phyloP scores from a whole-genome alignment of 306 rosid species.

The Vigna reflexopilosa region DNA sequence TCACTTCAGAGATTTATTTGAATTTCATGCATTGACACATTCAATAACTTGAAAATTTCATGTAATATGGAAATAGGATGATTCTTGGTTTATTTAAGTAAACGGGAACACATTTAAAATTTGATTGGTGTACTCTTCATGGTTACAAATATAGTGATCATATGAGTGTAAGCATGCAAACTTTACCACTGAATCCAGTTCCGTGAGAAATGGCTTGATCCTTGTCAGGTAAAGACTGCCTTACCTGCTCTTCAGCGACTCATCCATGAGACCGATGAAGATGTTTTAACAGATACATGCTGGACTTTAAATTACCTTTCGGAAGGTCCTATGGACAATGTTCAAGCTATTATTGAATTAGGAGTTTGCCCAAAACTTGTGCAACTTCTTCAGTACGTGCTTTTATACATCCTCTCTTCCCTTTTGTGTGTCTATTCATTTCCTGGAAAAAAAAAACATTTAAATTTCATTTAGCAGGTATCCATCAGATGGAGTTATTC shows the following conservation, averaged over 20 bases:
- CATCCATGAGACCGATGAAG: constrained; percentile 62
- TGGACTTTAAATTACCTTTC: constrained; percentile 79
- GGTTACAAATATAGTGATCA: too few species aligned
- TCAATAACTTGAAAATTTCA: too few species aligned
- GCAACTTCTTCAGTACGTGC: not conserved
- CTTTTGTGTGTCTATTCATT: not conserved
- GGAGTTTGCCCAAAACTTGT: constrained; percentile 54
- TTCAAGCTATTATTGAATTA: constrained; percentile 69
- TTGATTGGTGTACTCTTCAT: too few species aligned
- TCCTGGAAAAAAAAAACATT: not conserved
- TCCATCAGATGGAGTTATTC: not conserved
- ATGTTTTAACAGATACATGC: constrained; percentile 68
- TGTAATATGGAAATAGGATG: too few species aligned
- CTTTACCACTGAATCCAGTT: too few species aligned
- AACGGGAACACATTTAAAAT: too few species aligned
- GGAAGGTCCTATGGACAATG: constrained; percentile 63
- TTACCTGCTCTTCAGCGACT: constrained; percentile 63
- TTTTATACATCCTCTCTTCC: too few species aligned
- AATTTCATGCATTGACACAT: not conserved
- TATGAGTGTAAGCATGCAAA: too few species aligned
- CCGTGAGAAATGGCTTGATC: constrained; percentile 1
- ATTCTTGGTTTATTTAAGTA: too few species aligned
- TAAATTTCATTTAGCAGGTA: not conserved
- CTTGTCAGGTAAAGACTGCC: constrained; percentile 68
- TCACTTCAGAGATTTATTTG: not conserved